Evolutionary conservation across 345 rosid genomes (phyloP).

Genomic region (Brassica rapa): DNA sequence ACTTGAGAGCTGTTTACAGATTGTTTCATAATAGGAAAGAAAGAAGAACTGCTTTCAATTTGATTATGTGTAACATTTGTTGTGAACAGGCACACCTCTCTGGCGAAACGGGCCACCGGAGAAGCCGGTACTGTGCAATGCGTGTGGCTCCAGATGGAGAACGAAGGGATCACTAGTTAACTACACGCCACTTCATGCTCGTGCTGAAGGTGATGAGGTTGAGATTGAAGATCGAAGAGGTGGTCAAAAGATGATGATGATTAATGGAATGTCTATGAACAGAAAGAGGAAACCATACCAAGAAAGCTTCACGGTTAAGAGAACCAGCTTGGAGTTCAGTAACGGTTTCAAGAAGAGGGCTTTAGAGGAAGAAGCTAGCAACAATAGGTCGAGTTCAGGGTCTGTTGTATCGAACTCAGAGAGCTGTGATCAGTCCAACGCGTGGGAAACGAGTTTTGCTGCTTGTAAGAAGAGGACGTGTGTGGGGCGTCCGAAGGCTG

Average conservation of each 20-base stretch:
- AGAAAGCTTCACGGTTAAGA: constrained; percentile 50
- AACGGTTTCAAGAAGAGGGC: constrained; percentile 58
- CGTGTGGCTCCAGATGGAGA: constrained; percentile 73
- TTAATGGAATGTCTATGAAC: constrained; percentile 54
- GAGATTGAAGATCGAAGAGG: constrained; percentile 60
- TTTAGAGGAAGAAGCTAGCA: constrained; percentile 78
- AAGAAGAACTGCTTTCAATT: constrained; percentile 4
- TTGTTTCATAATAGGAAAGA: background rate
- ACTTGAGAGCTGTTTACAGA: constrained; percentile 10
- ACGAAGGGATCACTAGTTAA: constrained; percentile 49
- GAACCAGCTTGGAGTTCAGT: constrained; percentile 48
- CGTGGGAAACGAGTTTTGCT: constrained; percentile 82
- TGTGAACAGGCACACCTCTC: constrained; percentile 55
- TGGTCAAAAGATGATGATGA: constrained; percentile 41
- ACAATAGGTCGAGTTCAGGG: constrained; percentile 98
- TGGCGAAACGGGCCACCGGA: constrained; percentile 70
- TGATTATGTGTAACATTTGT: constrained; percentile 24
- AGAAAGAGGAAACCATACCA: constrained; percentile 67
- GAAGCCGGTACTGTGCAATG: constrained; percentile 75
- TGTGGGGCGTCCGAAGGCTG: constrained; percentile 77
- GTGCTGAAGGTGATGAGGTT: constrained; percentile 59
- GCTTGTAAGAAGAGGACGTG: constrained; percentile 89
- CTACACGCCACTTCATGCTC: constrained; percentile 56
- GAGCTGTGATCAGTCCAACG: constrained; percentile 90
- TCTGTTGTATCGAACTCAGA: constrained; percentile 95